Evolutionary conservation across 306 rosid genomes (phyloP).

Genomic region (Prunus persica): DNA sequence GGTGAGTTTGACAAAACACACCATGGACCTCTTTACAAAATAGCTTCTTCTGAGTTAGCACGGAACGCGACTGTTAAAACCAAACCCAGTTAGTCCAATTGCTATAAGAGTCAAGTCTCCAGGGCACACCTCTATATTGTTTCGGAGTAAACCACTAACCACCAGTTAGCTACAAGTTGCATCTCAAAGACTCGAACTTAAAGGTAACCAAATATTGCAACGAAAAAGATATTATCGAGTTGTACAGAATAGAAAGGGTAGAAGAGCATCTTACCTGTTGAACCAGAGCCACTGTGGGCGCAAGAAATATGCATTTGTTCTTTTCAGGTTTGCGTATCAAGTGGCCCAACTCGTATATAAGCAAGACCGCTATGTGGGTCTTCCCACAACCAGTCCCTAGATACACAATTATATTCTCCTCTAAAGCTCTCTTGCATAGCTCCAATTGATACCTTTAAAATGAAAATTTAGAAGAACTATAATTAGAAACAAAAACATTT

Average conservation of each 20-base stretch:
- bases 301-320: conserved; percentile 75
- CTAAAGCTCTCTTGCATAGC: conserved; percentile 73
- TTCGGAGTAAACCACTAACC: too few relatives aligned
- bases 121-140: too few relatives aligned
- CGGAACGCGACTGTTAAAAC: too few relatives aligned
- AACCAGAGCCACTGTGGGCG: conserved; percentile 90
- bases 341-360: conserved; percentile 66
- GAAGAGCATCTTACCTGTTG: conserved; percentile 58
- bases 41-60: neutral
- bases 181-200: too few relatives aligned
- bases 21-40: neutral
- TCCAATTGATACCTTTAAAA: conserved; percentile 76
- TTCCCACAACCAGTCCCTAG: conserved; percentile 95
- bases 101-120: too few relatives aligned
- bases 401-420: conserved; percentile 86
- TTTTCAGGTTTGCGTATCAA: conserved; percentile 70
- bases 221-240: neutral
- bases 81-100: too few relatives aligned
- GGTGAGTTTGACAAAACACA: neutral
- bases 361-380: conserved; percentile 89
- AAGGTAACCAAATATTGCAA: too few relatives aligned
- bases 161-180: too few relatives aligned
- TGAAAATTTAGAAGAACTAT: neutral
- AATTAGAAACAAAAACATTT: neutral
- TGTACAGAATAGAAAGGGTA: conserved; percentile 22